These are phyloP conservation scores for Striga hermonthica DNA, from an alignment of 305 asterid species.

Conservation along the genomic window DNA sequence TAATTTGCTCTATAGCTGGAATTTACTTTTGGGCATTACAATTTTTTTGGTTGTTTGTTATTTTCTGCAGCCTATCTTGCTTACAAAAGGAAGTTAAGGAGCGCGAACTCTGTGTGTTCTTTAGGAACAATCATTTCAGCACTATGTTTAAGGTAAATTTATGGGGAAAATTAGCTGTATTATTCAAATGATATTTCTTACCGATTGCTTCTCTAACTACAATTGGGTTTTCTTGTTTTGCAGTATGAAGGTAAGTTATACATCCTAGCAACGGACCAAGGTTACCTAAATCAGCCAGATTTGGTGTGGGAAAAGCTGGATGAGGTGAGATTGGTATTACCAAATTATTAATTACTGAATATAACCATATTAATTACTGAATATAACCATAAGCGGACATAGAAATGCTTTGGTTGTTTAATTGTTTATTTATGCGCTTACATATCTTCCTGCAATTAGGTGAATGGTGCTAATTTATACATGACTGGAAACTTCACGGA, in stretches of 20 bases:
- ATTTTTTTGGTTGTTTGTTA: slow-evolving; percentile 29
- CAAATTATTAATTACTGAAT: too few species aligned
- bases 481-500: slow-evolving; percentile 81
- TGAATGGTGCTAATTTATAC: slow-evolving; percentile 79
- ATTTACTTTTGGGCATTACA: slow-evolving; percentile 25
- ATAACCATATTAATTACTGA: too few species aligned
- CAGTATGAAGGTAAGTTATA: slow-evolving; percentile 92
- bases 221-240: slow-evolving; percentile 33
- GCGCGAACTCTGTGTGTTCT: slow-evolving; percentile 86
- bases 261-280: slow-evolving; percentile 92
- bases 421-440: neutral
- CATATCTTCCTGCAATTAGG: slow-evolving; percentile 41
- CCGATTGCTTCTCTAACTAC: neutral
- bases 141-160: slow-evolving; percentile 93
- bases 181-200: too few species aligned
- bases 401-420: too few species aligned
- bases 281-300: slow-evolving; percentile 83
- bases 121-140: slow-evolving; percentile 97
- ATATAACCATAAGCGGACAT: too few species aligned
- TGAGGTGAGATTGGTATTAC: slow-evolving; percentile 55
- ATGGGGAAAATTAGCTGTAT: slow-evolving; percentile 7
- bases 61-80: slow-evolving; percentile 69
- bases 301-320: slow-evolving; percentile 95
- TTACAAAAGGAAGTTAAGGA: slow-evolving; percentile 86
- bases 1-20: slow-evolving; percentile 27